These are phyloP conservation scores for Plasmodium vinckei DNA, from an alignment of 169 alveolate genomes.

Conservation along the genomic window DNA sequence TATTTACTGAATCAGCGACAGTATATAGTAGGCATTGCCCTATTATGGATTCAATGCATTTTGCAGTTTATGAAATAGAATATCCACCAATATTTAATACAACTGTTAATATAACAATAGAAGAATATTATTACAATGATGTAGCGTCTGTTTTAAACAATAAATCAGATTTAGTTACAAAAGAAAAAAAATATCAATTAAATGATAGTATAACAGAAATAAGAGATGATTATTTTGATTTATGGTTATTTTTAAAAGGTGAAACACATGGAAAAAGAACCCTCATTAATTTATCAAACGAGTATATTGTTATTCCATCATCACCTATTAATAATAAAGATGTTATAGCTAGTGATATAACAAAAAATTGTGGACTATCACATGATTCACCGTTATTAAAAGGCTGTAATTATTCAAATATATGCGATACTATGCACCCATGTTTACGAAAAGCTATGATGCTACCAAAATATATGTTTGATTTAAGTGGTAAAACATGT, in stretches of 20 bases:
- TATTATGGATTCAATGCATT: slow-evolving; percentile 24
- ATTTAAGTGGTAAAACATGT: slow-evolving; percentile 74
- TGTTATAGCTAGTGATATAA: slow-evolving; percentile 58
- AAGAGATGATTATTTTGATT: slow-evolving; percentile 68
- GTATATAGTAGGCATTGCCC: slow-evolving; percentile 62
- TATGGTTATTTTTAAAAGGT: slow-evolving; percentile 60
- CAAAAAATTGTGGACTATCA: slow-evolving; percentile 46
- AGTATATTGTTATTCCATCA: slow-evolving; percentile 69
- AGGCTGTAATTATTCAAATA: slow-evolving; percentile 55
- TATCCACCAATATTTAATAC: slow-evolving; percentile 76
- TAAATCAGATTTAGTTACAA: slow-evolving; percentile 57
- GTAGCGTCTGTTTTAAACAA: slow-evolving; percentile 35
- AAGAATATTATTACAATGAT: slow-evolving; percentile 69
- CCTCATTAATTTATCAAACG: slow-evolving; percentile 56
- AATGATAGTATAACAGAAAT: slow-evolving; percentile 69
- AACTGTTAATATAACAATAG: slow-evolving; percentile 50
- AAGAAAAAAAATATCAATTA: slow-evolving; percentile 64
- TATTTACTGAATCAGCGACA: slow-evolving; percentile 42
- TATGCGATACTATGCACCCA: slow-evolving; percentile 51
- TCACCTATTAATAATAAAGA: slow-evolving; percentile 28
- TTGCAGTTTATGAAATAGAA: slow-evolving; percentile 65
- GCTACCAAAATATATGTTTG: slow-evolving; percentile 66
- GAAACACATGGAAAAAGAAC: slow-evolving; percentile 69
- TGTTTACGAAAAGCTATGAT: slow-evolving; percentile 66
- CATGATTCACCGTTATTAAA: slow-evolving; percentile 40